Base-by-base conservation (phyloP, 2,329 filamentous ascomycete species). In the Blastomyces silverae region DNA sequence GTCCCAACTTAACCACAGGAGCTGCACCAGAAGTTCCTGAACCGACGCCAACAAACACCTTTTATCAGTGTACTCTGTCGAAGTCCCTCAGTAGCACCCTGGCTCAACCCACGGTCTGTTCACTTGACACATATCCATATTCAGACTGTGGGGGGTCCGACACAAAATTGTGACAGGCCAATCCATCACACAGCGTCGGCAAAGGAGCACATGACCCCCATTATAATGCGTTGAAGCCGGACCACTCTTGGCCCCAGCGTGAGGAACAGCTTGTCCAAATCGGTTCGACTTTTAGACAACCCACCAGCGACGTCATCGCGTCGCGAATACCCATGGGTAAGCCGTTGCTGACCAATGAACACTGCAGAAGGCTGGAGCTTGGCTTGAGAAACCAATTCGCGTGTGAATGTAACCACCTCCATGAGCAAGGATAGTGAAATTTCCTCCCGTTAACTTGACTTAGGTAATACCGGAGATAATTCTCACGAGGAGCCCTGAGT, bases 181-280 rank as follows among this genome's bases (percentile, higher is more conserved):
- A 25, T 34, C 55, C 34, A 4, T 59, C 37, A n/a, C 22, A 61
- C 44, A 37, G 17, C 59, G 31, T 37, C 2, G 28, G 28, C 22
- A 48, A 34, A 1, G 31, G 44, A 61, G 59, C 44, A 61, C 59
- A 61, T 61, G 59, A 61, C 59, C 7, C 7, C 8, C 34, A 10
- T 7, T 5, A 34, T 39, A 11, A 39, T 17, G 15, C 5, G 7
- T 28, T 42, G 25, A 15, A 42, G n/a, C 20, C 56, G 56, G 31
- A 15, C 11, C n/a, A 48, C 1, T n/a, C 8, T 37, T 34, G 15
- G 53, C 57, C 13, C 39, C 7, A 34, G 28, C 17, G 31, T 10
- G 34, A 11, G 34, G 7, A 37, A 11, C 34, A 37, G 37, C 37
- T 39, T 39, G 37, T 39, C 37, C 10, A 39, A 46, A 46, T 46